Evolutionary conservation across 768 basidiomycete genomes (phyloP).

Genomic region (Stropharia rugosoannulata): DNA sequence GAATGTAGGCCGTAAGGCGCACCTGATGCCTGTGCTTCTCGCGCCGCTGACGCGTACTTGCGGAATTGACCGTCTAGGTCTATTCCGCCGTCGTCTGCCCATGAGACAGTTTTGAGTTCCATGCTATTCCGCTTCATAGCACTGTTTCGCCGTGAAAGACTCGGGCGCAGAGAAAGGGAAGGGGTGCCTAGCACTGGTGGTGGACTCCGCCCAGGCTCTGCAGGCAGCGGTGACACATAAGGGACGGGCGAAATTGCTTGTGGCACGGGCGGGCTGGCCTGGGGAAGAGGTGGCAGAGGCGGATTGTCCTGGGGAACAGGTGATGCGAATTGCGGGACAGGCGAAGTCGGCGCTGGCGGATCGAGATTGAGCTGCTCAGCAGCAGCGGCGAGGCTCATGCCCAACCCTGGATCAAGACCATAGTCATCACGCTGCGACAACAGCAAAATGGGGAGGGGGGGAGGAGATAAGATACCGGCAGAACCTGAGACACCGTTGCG

Average conservation of each 20-base stretch:
- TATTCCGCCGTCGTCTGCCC: slow-evolving; percentile 59
- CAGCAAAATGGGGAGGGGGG: slow-evolving; percentile 40
- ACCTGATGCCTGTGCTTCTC: slow-evolving; percentile 39
- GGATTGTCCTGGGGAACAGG: no score
- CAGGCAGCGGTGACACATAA: background rate
- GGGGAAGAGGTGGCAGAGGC: no score
- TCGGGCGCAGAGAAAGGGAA: slow-evolving; percentile 11
- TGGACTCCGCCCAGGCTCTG: slow-evolving; percentile 6
- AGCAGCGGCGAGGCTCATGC: background rate
- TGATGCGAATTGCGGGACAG: no score
- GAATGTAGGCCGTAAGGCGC: slow-evolving; percentile 2
- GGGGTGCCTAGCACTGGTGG: slow-evolving; percentile 10
- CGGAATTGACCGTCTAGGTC: slow-evolving; percentile 58
- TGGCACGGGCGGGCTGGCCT: background rate
- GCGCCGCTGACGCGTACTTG: slow-evolving; percentile 41
- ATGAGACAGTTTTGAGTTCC: slow-evolving; percentile 69
- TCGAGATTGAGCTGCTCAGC: background rate
- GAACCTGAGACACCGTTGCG: slow-evolving; percentile 18
- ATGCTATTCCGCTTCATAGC: slow-evolving; percentile 61
- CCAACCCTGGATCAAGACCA: slow-evolving; percentile 18
- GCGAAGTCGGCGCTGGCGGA: background rate
- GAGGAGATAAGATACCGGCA: slow-evolving; percentile 32
- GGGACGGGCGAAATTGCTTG: background rate
- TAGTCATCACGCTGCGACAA: slow-evolving; percentile 32
- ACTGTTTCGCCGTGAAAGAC: slow-evolving; percentile 43